phyloP scores from a whole-genome alignment of 2,329 filamentous ascomycete species.

The Blastomyces emzantsi region DNA sequence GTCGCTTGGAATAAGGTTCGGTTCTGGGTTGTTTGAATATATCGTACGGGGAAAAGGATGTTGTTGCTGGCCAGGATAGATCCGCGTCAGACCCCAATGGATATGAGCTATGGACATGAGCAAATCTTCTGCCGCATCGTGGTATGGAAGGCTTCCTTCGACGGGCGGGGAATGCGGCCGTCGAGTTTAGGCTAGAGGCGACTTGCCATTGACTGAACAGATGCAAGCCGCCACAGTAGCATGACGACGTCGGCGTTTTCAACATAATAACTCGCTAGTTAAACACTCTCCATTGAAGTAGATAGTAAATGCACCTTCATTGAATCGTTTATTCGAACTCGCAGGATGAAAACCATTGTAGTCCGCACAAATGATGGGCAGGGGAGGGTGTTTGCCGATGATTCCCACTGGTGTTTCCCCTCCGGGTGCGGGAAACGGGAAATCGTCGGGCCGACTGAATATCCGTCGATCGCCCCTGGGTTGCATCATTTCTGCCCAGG shows the following conservation, averaged over 20 bases:
- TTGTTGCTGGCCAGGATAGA: conserved; percentile 37
- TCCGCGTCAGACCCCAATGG: conserved; percentile 25
- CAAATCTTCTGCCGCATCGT: conserved; percentile 28
- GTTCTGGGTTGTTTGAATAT: conserved; percentile 58
- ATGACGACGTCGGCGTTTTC: conserved; percentile 38
- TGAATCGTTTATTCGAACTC: conserved; percentile 9
- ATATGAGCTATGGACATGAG: conserved; percentile 26
- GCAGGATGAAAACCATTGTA: neutral
- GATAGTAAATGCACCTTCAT: conserved; percentile 4
- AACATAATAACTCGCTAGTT: conserved; percentile 31
- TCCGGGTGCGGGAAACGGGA: neutral
- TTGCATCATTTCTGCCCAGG: neutral
- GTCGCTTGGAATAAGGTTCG: conserved; percentile 68
- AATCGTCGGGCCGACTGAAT: conserved; percentile 5
- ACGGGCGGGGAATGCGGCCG: conserved; percentile 20
- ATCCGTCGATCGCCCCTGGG: neutral
- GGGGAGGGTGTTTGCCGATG: neutral
- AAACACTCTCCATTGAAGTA: conserved; percentile 26
- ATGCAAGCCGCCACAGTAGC: conserved; percentile 32
- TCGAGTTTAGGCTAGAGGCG: conserved; percentile 23
- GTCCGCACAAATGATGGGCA: neutral
- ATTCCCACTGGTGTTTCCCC: neutral
- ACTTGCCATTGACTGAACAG: conserved; percentile 19
- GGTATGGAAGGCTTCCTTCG: conserved; percentile 14
- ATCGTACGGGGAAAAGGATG: conserved; percentile 68